Base-by-base conservation (phyloP, 2,329 filamentous ascomycete species). In the Penicillium sp. region DNA sequence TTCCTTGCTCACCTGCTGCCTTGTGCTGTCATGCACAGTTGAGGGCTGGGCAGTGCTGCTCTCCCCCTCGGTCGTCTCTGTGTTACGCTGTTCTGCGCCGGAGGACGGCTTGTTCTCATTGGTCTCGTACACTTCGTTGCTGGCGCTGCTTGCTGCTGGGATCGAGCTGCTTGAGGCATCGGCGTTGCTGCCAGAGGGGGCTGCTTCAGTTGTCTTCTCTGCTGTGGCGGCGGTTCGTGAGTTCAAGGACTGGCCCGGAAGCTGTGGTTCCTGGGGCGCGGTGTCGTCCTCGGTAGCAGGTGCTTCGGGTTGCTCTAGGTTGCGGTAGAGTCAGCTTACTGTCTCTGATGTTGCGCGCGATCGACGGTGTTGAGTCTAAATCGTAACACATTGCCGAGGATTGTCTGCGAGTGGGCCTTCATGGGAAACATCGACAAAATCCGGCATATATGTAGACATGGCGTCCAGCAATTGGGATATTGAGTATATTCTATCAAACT, bases 1-100 rank as follows among this genome's bases (percentile, higher is more conserved):
- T 21, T 64, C 62, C 35, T 56, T 40, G 39, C 59, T 63, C 17
- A 50, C n/a, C n/a, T n/a, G n/a, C n/a, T n/a, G n/a, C n/a, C n/a
- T n/a, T n/a, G n/a, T n/a, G n/a, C n/a, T n/a, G n/a, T n/a, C n/a
- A n/a, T n/a, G n/a, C n/a, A n/a, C n/a, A n/a, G n/a, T n/a, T n/a
- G n/a, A n/a, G n/a, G n/a, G n/a, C n/a, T n/a, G n/a, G n/a, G n/a
- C n/a, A n/a, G n/a, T n/a, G n/a, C n/a, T n/a, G n/a, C n/a, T n/a
- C n/a, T n/a, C n/a, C n/a, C n/a, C n/a, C n/a, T n/a, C n/a, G n/a
- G n/a, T n/a, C n/a, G n/a, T n/a, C n/a, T n/a, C n/a, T n/a, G n/a
- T n/a, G n/a, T n/a, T n/a, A n/a, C n/a, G n/a, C n/a, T n/a, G 7
- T 14, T 36, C 26, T 20, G 34, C 21, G 21, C 21, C 21, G 21